Percentiles rank a stretch among this genome's conserved stretches.
phyloP scores from a whole-genome alignment of 1,139 yeast genomes.

The Protomyces inundatus region DNA sequence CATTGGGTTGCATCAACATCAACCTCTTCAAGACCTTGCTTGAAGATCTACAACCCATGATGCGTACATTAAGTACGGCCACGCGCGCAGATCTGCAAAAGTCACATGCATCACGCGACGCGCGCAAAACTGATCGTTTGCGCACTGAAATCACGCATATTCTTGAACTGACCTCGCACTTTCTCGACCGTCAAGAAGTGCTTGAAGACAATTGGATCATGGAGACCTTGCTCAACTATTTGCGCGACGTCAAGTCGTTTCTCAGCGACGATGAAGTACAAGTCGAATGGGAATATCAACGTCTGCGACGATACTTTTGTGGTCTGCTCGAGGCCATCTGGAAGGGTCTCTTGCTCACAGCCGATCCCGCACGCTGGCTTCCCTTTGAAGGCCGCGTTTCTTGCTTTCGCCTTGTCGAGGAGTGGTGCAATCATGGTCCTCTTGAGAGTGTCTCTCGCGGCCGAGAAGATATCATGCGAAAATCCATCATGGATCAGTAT shows the following conservation, averaged over 20 bases:
- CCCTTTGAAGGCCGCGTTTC: conserved; percentile 84
- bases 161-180: conserved; percentile 64
- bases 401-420: conserved; percentile 73
- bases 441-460: conserved; percentile 56
- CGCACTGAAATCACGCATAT: conserved; percentile 77
- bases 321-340: conserved; percentile 68
- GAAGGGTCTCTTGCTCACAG: conserved; percentile 45
- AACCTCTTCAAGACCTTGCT: conserved; percentile 78
- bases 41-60: conserved; percentile 65
- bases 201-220: conserved; percentile 67
- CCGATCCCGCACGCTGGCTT: conserved; percentile 52
- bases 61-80: conserved; percentile 51
- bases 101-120: conserved; percentile 30
- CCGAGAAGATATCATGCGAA: conserved; percentile 58
- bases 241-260: conserved; percentile 62
- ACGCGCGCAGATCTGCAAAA: conserved; percentile 34
- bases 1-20: conserved; percentile 82
- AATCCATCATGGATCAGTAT: conserved; percentile 35
- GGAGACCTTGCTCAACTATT: conserved; percentile 55
- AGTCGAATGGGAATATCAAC: conserved; percentile 64
- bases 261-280: conserved; percentile 58
- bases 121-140: conserved; percentile 47
- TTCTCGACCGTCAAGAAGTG: conserved; percentile 49
- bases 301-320: conserved; percentile 73
- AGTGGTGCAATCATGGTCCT: conserved; percentile 92